A percentile compares a stretch with the other conserved stretches of the same genome.
These are phyloP conservation scores for Eucalyptus shirleyi DNA, from an alignment of 345 rosid genomes.

Conservation along the genomic window DNA sequence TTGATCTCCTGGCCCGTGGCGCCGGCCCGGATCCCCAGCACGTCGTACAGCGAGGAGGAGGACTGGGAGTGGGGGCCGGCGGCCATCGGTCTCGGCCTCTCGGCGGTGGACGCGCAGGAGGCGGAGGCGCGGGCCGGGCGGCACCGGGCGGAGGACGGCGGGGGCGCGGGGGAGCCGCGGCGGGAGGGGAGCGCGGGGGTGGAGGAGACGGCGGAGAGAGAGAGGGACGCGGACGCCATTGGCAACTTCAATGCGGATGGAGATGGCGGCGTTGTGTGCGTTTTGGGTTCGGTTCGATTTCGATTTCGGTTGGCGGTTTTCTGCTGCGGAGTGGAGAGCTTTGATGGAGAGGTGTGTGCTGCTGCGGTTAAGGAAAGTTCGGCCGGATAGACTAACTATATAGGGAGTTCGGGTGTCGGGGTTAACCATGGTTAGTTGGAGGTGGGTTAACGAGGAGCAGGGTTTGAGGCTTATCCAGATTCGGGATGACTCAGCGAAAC, in stretches of 20 bases:
- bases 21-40: conserved; percentile 42
- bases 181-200: background rate
- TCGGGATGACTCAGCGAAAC: background rate
- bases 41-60: conserved; percentile 32
- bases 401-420: background rate
- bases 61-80: background rate
- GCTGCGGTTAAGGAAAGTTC: background rate
- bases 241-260: background rate
- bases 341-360: background rate
- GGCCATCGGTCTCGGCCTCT: conserved; percentile 10
- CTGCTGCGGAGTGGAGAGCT: background rate
- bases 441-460: background rate
- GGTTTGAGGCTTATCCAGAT: background rate
- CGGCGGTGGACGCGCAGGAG: conserved; percentile 21
- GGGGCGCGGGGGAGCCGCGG: background rate
- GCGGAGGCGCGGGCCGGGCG: conserved; percentile 24
- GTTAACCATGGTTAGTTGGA: background rate
- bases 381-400: fast-evolving
- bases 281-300: background rate
- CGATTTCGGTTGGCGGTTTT: background rate
- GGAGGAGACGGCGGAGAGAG: background rate
- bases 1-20: conserved; percentile 55
- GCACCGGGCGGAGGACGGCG: conserved; percentile 5
- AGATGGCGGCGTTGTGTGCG: background rate
- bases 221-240: conserved; percentile 13